Evolutionary conservation across 2,329 filamentous ascomycete species (phyloP), one percentile per base, ranked within the genome.

Genomic region (Emmonsiellopsis sp.): DNA sequence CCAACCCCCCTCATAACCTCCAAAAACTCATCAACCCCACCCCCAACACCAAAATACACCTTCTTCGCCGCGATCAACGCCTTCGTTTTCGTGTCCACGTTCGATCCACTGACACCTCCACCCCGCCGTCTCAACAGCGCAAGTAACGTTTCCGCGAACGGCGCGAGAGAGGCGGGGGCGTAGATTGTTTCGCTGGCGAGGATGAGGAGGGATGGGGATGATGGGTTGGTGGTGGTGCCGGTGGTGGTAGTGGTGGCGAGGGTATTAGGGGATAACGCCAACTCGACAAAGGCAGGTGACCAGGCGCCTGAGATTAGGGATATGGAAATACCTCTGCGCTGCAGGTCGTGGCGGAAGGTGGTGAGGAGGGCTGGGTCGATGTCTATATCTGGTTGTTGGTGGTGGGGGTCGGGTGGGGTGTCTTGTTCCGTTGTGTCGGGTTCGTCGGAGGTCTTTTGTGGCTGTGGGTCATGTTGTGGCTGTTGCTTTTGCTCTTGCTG

Each of bases 151-250:
- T 80, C 75, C 0, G 80, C 77, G 62, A 85, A 85, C 0, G 76
- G 69, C 1, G 57, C 60, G 31, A 83, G 69, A 1, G 77, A 78
- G 1, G 72, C 64, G 0, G 81, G 81, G 5, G 77, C 79, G 65
- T 85, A 85, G 49, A 85, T 84, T 0, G 82, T 85, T 66, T 85
- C 82, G 31, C 80, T 82, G 1, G 79, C 82, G 3, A 85, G 73
- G 7, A 85, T 67, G 16, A 81, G 60, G 0, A 70, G 47, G 9
- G 34, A 30, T 10, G 47, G 13, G n/a, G 11, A 1, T 73, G 57
- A 73, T 32, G 26, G 35, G n/a, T n/a, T 35, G 16, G n/a, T 48
- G 15, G 6, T 43, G 15, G 11, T 43, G 41, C 20, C 6, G 9
- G 11, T 16, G 26, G 5, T 4, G 20, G 1, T 20, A 30, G 31